Conservation (phyloP, 2,329 filamentous ascomycete genomes). For the Aspergillus unguis region DNA sequence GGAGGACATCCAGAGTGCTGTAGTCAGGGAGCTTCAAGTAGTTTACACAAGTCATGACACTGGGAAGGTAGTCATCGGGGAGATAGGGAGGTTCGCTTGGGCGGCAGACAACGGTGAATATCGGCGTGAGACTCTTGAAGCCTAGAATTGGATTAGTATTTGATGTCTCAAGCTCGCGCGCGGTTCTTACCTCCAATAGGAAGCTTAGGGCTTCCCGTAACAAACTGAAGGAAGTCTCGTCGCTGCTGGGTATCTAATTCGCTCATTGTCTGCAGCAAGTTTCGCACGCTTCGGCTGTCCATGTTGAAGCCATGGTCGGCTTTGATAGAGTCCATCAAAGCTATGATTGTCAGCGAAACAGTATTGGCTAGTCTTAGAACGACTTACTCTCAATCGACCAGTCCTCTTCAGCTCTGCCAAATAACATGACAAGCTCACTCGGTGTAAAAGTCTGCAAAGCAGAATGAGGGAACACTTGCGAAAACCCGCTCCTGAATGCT, state of each 20-base stretch:
- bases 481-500: conserved; percentile 87
- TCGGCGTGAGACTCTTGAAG: conserved; percentile 93
- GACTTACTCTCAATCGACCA: conserved; percentile 92
- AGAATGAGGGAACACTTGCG: conserved; percentile 92
- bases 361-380: too few relatives aligned
- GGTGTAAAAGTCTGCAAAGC: conserved; percentile 92
- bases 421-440: conserved; percentile 89
- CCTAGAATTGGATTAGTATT: conserved; percentile 55
- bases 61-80: conserved; percentile 96
- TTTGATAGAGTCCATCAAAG: conserved; percentile 96
- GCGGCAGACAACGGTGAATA: conserved; percentile 99
- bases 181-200: conserved; percentile 81
- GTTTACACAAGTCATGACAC: conserved; percentile 99
- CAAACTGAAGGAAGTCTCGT: conserved; percentile 94
- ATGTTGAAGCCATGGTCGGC: conserved; percentile 98
- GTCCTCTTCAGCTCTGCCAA: conserved; percentile 88
- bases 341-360: conserved; percentile 47
- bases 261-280: conserved; percentile 92
- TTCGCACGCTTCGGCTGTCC: conserved; percentile 93
- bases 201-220: conserved; percentile 94
- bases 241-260: conserved; percentile 71
- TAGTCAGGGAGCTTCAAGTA: conserved; percentile 98
- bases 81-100: conserved; percentile 92
- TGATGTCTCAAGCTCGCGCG: neutral
- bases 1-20: conserved; percentile 71